phyloP scores from a whole-genome alignment of 352 stramenopile species.

The Phytophthora citrophthora region DNA sequence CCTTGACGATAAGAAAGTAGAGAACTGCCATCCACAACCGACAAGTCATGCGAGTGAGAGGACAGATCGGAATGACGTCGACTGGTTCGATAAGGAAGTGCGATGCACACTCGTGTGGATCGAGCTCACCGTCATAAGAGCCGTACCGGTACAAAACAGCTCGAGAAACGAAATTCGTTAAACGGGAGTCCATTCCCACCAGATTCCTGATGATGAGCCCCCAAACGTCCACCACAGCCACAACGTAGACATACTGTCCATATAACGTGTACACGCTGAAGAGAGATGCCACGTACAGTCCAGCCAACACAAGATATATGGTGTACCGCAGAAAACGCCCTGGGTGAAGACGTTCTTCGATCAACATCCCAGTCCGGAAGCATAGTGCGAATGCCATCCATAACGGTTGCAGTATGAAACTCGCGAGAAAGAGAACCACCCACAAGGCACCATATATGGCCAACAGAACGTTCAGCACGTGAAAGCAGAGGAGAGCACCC shows the following conservation, averaged over 20 bases:
- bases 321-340: background rate
- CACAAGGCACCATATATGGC: background rate
- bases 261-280: background rate
- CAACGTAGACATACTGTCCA: background rate
- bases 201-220: background rate
- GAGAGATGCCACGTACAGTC: background rate
- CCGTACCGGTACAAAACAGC: background rate
- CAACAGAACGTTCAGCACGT: background rate
- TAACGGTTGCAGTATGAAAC: background rate
- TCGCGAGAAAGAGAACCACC: background rate
- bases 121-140: background rate
- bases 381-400: background rate
- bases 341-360: background rate
- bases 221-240: background rate
- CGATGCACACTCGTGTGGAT: background rate
- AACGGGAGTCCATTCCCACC: background rate
- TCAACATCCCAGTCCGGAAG: background rate
- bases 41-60: background rate
- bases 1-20: background rate
- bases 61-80: background rate
- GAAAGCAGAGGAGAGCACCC: background rate
- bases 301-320: background rate
- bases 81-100: background rate
- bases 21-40: background rate
- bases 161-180: background rate